phyloP scores from a whole-genome alignment of 148 eudicot genomes.

The Cornus suecica region DNA sequence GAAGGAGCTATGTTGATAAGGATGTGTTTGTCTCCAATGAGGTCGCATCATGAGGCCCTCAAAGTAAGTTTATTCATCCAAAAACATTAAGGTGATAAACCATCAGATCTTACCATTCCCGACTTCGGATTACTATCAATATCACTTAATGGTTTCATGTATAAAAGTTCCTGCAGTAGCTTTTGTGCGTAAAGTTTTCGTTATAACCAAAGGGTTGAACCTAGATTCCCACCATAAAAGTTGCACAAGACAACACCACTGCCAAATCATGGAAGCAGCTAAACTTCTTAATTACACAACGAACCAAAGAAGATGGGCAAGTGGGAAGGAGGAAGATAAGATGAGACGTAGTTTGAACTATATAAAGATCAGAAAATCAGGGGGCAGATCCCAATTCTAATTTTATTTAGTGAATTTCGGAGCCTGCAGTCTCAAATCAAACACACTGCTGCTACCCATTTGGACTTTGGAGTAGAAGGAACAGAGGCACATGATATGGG shows the following conservation, averaged over 20 bases:
- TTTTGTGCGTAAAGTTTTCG: no score
- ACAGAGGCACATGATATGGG: neutral
- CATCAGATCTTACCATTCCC: neutral
- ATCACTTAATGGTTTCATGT: neutral
- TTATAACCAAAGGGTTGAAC: neutral
- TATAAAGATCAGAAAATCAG: neutral
- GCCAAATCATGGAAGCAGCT: neutral
- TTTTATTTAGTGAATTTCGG: neutral
- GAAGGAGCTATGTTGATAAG: neutral
- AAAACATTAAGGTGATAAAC: neutral
- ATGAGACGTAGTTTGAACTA: neutral
- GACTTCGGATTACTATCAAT: no score
- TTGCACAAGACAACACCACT: neutral
- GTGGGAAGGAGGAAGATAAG: neutral
- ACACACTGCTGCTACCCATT: neutral
- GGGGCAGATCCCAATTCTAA: neutral
- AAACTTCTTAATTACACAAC: neutral
- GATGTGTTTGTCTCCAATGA: conserved; percentile 1
- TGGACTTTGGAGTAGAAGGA: neutral
- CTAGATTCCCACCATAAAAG: no score
- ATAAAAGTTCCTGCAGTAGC: no score
- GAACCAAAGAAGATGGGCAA: neutral
- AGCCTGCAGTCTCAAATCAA: neutral
- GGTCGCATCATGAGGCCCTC: neutral
- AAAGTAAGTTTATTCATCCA: neutral